Base-by-base conservation (phyloP, 495 filamentous ascomycete genomes). In the Neurospora intermedia region DNA sequence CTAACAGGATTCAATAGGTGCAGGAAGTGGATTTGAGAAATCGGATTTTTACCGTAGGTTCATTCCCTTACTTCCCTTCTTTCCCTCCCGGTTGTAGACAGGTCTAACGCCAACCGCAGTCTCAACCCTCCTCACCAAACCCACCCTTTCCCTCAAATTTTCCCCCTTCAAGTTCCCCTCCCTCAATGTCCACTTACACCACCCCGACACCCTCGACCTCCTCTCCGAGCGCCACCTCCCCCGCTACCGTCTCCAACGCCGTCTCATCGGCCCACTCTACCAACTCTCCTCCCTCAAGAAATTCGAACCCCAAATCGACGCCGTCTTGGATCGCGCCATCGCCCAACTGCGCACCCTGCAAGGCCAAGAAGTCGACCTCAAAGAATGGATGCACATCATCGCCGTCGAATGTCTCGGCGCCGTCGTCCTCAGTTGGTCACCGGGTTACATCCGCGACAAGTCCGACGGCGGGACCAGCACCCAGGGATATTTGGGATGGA, bases 341-440 rank as follows among this genome's bases (percentile, higher is more conserved):
- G 62, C 71, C 1, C 73, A 78, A 43, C 46, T 84, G 4, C 75
- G 71, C 27, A 35, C 31, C 0, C 70, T 81, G 1, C 66, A 78
- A 3, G 83, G 81, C 0, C 66, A 74, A 27, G 80, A 81, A 27
- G 46, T 83, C 0, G 82, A 84, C 41, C 70, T 84, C 20, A 81
- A 80, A 54, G 76, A 82, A 42, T 84, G 83, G 82, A 79, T 84
- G 78, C 83, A 84, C 73, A 78, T 84, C 70, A 72, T 82, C 7
- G 79, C 78, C 6, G 83, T 84, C 20, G 83, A 84, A 43, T 83
- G 80, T 40, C 77, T 84, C 2, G 81, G 81, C 0, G 81, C 81
- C 0, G 79, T 82, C 4, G 82, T 83, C 1, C 72, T 84, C 0
- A 77, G 79, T n/a, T 84, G 83, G 27, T 81, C 82, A 0, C 83